Conservation (phyloP, 176 grass and related monocot genomes). For the Zoysia pacifica region DNA sequence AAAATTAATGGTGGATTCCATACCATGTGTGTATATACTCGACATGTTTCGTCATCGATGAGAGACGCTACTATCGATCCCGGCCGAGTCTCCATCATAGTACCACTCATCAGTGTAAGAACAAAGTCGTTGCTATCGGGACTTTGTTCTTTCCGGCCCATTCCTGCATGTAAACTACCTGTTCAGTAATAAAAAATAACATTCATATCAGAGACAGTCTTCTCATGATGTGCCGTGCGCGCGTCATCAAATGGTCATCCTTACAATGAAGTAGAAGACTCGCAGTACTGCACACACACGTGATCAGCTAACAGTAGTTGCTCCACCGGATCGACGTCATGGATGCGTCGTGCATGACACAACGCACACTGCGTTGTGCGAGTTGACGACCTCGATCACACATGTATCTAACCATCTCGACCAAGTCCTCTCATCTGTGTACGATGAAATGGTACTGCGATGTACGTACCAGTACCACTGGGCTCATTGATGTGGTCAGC, state of each 20-base stretch:
- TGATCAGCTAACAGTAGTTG: not conserved
- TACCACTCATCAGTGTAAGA: not conserved
- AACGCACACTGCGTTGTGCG: not conserved
- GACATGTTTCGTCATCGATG: not conserved
- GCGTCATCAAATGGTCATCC: too few species aligned
- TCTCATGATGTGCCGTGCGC: too few species aligned
- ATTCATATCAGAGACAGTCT: too few species aligned
- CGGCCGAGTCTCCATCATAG: not conserved
- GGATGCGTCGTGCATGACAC: constrained; percentile 16
- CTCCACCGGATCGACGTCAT: constrained; percentile 22
- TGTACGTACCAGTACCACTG: not conserved
- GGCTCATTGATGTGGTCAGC: not conserved
- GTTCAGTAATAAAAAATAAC: too few species aligned
- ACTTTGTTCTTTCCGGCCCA: too few species aligned
- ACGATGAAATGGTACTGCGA: not conserved
- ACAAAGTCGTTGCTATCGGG: not conserved
- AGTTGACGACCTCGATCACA: not conserved
- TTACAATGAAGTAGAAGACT: too few species aligned
- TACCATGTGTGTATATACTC: not conserved
- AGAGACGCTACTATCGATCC: not conserved
- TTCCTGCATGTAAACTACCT: too few species aligned
- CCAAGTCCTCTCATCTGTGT: not conserved
- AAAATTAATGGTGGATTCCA: too few species aligned
- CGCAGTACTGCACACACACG: not conserved
- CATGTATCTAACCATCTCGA: too few species aligned